Evolutionary conservation across 305 asterid species (phyloP).

Genomic region (Plantago lanceolata): DNA sequence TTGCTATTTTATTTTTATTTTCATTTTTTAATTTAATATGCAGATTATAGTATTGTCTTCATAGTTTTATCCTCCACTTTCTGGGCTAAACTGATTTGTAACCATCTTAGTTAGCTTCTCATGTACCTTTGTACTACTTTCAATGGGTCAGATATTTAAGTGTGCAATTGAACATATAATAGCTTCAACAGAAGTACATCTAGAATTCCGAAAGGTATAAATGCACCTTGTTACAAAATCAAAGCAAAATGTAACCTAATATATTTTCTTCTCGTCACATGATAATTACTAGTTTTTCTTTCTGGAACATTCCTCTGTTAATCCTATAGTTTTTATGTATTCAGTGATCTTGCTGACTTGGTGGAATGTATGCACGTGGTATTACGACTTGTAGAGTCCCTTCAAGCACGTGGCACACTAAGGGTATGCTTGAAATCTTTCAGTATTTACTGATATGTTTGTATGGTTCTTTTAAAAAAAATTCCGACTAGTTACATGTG

Average conservation of each 20-base stretch:
- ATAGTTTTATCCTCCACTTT: too few species aligned
- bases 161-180: constrained; percentile 2
- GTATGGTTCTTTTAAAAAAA: background rate
- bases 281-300: constrained; percentile 3
- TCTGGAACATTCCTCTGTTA: constrained; percentile 18
- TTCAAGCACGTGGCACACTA: constrained; percentile 76
- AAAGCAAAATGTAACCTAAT: background rate
- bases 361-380: constrained; percentile 75
- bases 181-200: constrained; percentile 12
- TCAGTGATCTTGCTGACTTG: constrained; percentile 91
- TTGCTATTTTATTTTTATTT: too few species aligned
- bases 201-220: constrained; percentile 6
- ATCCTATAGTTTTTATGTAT: constrained; percentile 31
- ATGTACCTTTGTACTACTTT: background rate
- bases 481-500: background rate
- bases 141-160: background rate
- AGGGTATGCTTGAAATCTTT: constrained; percentile 52
- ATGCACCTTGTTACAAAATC: background rate
- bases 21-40: too few species aligned
- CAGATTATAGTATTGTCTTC: too few species aligned
- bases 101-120: constrained; percentile 2
- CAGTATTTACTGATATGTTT: constrained; percentile 3
- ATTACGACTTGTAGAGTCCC: constrained; percentile 79
- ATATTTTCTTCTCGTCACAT: constrained; percentile 10
- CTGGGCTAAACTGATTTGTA: too few species aligned